Base-by-base conservation (phyloP, 345 rosid species). In the Gossypium anomalum region DNA sequence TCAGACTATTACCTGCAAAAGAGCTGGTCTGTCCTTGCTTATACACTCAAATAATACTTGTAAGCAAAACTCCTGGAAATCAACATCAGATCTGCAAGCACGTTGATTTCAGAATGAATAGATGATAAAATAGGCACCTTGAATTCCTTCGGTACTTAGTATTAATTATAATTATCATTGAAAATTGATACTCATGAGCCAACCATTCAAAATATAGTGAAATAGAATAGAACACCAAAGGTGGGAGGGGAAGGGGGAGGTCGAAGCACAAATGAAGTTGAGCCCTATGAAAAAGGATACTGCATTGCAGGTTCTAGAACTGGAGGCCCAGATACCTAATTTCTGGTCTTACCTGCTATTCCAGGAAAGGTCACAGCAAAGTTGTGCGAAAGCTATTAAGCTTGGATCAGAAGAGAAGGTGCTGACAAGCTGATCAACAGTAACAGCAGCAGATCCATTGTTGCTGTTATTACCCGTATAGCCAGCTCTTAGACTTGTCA, bases 11-110 rank as follows among this genome's bases (percentile, higher is more conserved):
- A 90, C 98, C 98, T 93, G 98, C 73, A 95, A 77, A 71, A 95
- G 96, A 52, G 96, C 90, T 78, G 99, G 99, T 77, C 96, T 87
- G 79, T 95, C 99, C 81, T 93, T 95, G 92, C 98, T 91, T 80
- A 95, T 86, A 75, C 99, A 93, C 81, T 95, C 98, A 73, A 91
- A 90, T 77, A 95, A 76, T 67, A 95, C 94, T 90, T 93, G 99
- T 78, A 92, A 81, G 80, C 99, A 95, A 75, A 95, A 95, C 77
- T 93, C 98, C 87, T 85, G 96, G 86, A 95, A 95, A 80, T 95
- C 89, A 72, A 70, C 82, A 86, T 89, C 92, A 47, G 85, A 88
- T 85, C 99, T 95, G 90, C 80, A 86, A 66, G 78, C 73, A 79
- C 12, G 58, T 68, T n/a, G 23, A 52, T 11, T 44, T 11, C 25